Conservation (phyloP, 805 yeast species). For the Spathaspora sp. region DNA sequence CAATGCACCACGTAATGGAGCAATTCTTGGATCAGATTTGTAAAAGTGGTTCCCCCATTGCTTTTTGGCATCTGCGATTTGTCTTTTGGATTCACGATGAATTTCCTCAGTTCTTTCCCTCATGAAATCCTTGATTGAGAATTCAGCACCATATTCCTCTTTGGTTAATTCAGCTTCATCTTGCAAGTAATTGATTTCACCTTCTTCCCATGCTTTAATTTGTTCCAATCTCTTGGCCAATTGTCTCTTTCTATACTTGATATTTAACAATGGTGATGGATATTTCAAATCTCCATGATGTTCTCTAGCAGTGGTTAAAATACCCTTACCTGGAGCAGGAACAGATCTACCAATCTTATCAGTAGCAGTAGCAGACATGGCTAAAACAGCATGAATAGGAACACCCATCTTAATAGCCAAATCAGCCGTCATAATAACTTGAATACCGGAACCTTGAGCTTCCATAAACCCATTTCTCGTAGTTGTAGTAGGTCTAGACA, state of each 20-base stretch:
- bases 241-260: constrained; percentile 92
- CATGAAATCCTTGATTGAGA: constrained; percentile 48
- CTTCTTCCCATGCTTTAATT: constrained; percentile 79
- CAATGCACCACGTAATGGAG: constrained; percentile 95
- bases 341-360: constrained; percentile 98
- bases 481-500: constrained; percentile 98
- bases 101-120: constrained; percentile 86
- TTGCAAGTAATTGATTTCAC: constrained; percentile 66
- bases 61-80: constrained; percentile 81
- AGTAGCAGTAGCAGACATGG: constrained; percentile 92
- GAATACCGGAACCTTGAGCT: constrained; percentile 99
- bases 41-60: constrained; percentile 96
- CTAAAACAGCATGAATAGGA: constrained; percentile 94
- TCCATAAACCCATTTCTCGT: constrained; percentile 98
- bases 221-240: constrained; percentile 73
- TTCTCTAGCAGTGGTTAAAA: constrained; percentile 96
- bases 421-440: constrained; percentile 92
- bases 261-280: constrained; percentile 77
- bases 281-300: constrained; percentile 75
- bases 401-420: constrained; percentile 98
- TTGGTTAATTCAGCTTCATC: constrained; percentile 63
- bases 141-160: constrained; percentile 49
- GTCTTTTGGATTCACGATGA: constrained; percentile 77
- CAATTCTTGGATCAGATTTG: constrained; percentile 86
- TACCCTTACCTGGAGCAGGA: constrained; percentile 99